Percentiles rank a stretch among this genome's conserved stretches.
phyloP scores from a whole-genome alignment of 2,329 filamentous ascomycete species.

The Lecanoromycetidae sp. region DNA sequence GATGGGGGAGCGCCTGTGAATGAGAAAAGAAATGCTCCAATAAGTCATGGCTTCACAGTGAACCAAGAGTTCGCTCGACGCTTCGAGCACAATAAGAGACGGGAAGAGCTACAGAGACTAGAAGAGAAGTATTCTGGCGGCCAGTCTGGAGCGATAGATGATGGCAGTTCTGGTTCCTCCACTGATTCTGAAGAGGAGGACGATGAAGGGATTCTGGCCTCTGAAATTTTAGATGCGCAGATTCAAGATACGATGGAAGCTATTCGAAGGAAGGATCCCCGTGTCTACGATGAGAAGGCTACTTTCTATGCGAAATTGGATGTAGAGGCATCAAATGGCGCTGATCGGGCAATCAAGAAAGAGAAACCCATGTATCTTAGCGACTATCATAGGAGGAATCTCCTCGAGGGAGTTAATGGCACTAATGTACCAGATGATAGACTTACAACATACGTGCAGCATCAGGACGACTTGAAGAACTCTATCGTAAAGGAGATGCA shows the following conservation, averaged over 20 bases:
- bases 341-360: slow-evolving; percentile 40
- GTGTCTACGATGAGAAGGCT: slow-evolving; percentile 68
- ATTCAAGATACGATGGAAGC: slow-evolving; percentile 79
- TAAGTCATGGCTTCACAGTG: slow-evolving; percentile 51
- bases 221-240: slow-evolving; percentile 71
- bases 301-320: slow-evolving; percentile 65
- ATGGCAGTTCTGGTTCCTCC: slow-evolving; percentile 23
- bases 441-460: slow-evolving; percentile 67
- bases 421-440: slow-evolving; percentile 45
- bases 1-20: not conserved
- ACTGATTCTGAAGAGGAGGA: slow-evolving; percentile 69
- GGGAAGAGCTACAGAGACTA: slow-evolving; percentile 77
- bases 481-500: slow-evolving; percentile 72
- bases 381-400: slow-evolving; percentile 85
- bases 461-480: slow-evolving; percentile 73
- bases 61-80: slow-evolving; percentile 80
- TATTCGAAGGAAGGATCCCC: slow-evolving; percentile 79
- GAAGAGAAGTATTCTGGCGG: slow-evolving; percentile 91
- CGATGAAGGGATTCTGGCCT: slow-evolving; percentile 77
- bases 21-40: slow-evolving; percentile 22
- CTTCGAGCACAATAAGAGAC: slow-evolving; percentile 96
- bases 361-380: slow-evolving; percentile 75
- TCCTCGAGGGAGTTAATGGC: slow-evolving; percentile 59
- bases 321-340: slow-evolving; percentile 31
- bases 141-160: too few species aligned